phyloP scores from a whole-genome alignment of 345 rosid genomes.

The Anacardium occidentale region DNA sequence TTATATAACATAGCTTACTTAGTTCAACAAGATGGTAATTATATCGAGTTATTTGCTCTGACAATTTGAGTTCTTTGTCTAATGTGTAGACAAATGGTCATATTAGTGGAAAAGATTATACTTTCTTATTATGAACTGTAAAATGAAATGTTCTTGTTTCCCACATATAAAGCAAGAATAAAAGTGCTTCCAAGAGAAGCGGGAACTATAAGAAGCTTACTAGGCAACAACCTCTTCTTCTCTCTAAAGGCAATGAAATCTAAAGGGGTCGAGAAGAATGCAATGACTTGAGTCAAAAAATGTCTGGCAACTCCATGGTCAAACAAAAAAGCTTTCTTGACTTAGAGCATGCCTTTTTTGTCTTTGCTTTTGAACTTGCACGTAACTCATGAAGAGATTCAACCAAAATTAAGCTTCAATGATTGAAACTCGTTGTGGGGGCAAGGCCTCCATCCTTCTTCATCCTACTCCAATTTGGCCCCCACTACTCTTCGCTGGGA shows the following conservation, averaged over 20 bases:
- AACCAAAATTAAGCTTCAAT: background rate
- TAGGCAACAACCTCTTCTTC: background rate
- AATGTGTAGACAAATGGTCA: too few relatives aligned
- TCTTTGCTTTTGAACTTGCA: background rate
- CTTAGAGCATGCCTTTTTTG: background rate
- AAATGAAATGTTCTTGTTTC: too few relatives aligned
- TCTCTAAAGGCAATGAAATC: background rate
- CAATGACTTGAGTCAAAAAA: background rate
- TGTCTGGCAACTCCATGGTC: background rate
- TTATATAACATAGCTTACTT: too few relatives aligned
- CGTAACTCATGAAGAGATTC: background rate
- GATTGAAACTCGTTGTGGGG: conserved; percentile 5
- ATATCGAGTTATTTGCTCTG: too few relatives aligned
- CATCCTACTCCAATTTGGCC: conserved; percentile 8
- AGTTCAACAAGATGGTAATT: too few relatives aligned
- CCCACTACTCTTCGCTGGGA: conserved; percentile 15
- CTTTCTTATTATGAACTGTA: background rate
- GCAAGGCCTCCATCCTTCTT: too few relatives aligned
- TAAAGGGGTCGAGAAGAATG: too few relatives aligned
- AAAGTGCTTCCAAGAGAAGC: background rate
- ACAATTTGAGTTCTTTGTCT: too few relatives aligned
- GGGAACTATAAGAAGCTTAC: background rate
- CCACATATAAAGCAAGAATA: background rate
- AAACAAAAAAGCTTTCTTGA: background rate
- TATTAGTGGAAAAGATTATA: too few relatives aligned